These are phyloP conservation scores for Hippophae tibetana DNA, from an alignment of 306 rosid genomes.

Conservation along the genomic window DNA sequence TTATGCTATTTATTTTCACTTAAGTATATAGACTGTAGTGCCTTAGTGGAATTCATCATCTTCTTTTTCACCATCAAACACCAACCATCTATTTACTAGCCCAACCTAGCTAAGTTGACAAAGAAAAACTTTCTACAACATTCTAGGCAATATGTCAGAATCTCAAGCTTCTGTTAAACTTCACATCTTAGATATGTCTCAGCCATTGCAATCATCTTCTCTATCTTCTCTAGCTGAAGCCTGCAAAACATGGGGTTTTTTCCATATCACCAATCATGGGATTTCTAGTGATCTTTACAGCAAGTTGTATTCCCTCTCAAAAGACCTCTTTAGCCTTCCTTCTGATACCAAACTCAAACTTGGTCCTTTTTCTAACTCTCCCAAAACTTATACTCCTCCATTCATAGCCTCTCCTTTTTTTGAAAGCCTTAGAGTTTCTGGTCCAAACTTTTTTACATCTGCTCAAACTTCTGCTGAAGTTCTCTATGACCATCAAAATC, in stretches of 20 bases:
- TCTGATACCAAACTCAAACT: constrained; percentile 71
- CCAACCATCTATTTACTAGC: constrained; percentile 19
- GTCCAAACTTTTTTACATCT: constrained; percentile 64
- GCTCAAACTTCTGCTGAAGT: constrained; percentile 61
- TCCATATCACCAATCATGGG: constrained; percentile 84
- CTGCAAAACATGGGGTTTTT: constrained; percentile 88
- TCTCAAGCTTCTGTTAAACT: constrained; percentile 44
- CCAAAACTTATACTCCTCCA: constrained; percentile 74
- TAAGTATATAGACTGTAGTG: neutral
- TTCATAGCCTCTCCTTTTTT: constrained; percentile 98
- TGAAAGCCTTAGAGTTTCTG: constrained; percentile 77
- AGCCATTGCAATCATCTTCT: constrained; percentile 49
- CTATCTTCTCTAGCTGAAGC: constrained; percentile 51
- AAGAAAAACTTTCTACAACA: constrained; percentile 31
- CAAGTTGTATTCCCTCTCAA: constrained; percentile 45
- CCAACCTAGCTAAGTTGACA: constrained; percentile 33
- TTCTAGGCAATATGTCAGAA: constrained; percentile 23
- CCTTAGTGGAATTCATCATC: neutral
- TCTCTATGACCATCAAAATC: constrained; percentile 39
- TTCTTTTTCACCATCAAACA: neutral
- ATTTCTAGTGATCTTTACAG: constrained; percentile 63
- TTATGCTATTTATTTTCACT: neutral
- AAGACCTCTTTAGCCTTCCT: constrained; percentile 55
- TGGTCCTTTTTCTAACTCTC: constrained; percentile 66
- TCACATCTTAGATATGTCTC: constrained; percentile 75